Percentiles rank a stretch among this genome's conserved stretches.
Conservation (phyloP, 345 rosid genomes). For the Eucalyptus dawsonii region DNA sequence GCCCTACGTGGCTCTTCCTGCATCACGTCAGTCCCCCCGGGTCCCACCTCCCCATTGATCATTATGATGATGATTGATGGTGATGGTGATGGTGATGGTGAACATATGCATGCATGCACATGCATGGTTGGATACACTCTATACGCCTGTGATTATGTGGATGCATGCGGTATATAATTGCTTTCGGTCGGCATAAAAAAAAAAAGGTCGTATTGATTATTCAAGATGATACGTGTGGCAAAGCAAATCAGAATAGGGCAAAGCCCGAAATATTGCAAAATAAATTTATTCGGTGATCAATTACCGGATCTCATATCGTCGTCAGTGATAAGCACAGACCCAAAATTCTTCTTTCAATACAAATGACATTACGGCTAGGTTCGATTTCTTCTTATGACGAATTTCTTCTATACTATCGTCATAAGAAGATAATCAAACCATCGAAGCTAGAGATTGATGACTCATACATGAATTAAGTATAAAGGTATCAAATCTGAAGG, state of each 20-base stretch:
- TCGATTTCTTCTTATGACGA: background rate
- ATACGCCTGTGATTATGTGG: background rate
- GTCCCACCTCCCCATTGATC: background rate
- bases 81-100: background rate
- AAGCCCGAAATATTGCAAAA: background rate
- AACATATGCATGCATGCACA: background rate
- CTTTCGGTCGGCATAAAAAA: too few species aligned
- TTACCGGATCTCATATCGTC: fast-evolving
- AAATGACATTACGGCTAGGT: fast-evolving
- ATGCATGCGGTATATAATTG: background rate
- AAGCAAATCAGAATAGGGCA: background rate
- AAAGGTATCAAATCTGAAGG: background rate
- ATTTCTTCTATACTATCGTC: too few species aligned
- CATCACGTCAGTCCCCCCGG: background rate
- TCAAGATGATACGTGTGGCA: background rate
- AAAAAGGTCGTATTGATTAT: fast-evolving
- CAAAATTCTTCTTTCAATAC: fast-evolving
- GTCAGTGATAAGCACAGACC: fast-evolving
- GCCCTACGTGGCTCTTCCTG: background rate
- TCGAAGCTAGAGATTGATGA: background rate
- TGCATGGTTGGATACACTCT: background rate
- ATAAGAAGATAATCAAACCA: background rate
- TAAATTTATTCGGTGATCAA: too few species aligned
- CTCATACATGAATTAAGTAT: background rate
- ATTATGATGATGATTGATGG: background rate